Percentiles rank a stretch among this genome's conserved stretches.
Conservation (phyloP, 192 early-diverging fungal genomes). For the Linnemannia zychae region DNA sequence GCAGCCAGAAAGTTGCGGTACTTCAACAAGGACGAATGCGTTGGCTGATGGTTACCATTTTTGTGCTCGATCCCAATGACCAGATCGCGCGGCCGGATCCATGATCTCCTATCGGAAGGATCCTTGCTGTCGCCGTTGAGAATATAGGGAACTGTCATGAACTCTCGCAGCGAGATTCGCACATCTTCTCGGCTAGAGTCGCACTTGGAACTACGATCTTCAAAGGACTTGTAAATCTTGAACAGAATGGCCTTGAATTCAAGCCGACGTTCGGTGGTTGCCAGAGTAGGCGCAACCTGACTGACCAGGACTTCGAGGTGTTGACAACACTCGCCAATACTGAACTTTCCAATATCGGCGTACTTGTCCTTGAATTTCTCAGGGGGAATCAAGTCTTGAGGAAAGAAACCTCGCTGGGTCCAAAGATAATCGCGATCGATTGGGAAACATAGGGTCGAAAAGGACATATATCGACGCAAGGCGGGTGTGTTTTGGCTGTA, state of each 20-base stretch:
- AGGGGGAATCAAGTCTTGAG: not conserved
- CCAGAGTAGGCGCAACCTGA: not conserved
- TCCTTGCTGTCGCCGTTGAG: slow-evolving; percentile 5
- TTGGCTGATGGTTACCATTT: not conserved
- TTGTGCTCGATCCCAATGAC: slow-evolving; percentile 10
- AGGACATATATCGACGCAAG: not conserved
- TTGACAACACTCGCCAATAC: not conserved
- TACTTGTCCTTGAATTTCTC: not conserved
- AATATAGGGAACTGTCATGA: not conserved
- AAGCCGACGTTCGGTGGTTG: not conserved
- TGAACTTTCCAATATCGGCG: not conserved
- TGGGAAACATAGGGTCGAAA: not conserved
- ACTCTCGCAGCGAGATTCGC: not conserved
- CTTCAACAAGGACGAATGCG: not conserved
- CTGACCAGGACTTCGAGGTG: not conserved
- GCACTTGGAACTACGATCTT: not conserved
- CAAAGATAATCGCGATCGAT: not conserved
- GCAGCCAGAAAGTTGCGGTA: not conserved
- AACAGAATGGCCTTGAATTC: not conserved
- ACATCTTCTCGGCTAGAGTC: not conserved
- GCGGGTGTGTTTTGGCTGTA: not conserved
- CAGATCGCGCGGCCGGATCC: not conserved
- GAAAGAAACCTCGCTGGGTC: not conserved
- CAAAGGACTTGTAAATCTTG: not conserved
- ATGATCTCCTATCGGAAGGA: not conserved